A percentile compares a stretch with the other conserved stretches of the same genome.
Evolutionary conservation across 2,329 filamentous ascomycete species (phyloP).

Genomic region (Teratosphaeria viscida): DNA sequence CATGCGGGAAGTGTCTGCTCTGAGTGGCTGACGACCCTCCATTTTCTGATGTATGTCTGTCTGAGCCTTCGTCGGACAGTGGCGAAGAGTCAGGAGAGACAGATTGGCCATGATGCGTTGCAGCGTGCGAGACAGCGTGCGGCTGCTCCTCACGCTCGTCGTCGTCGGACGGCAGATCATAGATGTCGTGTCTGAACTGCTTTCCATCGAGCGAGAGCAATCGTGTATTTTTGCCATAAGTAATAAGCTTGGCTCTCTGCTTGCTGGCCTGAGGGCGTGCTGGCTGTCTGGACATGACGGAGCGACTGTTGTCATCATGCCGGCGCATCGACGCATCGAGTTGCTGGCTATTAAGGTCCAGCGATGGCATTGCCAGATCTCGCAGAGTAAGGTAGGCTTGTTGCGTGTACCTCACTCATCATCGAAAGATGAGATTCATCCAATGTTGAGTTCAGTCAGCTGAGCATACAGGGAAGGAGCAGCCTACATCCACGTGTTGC

Average conservation of each 20-base stretch:
- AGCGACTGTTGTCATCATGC: background rate
- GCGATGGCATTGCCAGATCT: background rate
- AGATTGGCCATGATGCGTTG: slow-evolving; percentile 7
- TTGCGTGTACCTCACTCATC: too few relatives aligned
- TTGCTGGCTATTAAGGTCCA: background rate
- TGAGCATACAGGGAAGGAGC: background rate
- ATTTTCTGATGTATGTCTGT: background rate
- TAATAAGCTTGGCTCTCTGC: slow-evolving; percentile 7
- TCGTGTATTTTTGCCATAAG: slow-evolving; percentile 12
- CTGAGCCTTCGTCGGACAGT: slow-evolving; percentile 16
- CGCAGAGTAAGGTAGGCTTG: background rate
- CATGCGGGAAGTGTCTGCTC: background rate
- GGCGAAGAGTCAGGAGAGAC: slow-evolving; percentile 16
- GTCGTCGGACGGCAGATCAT: slow-evolving; percentile 9
- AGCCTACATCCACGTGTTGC: background rate
- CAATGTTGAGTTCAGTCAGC: background rate
- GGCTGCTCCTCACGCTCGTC: background rate
- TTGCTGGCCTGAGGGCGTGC: background rate
- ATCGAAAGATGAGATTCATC: background rate
- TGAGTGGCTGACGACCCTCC: background rate
- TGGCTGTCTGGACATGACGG: background rate
- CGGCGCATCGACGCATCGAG: background rate
- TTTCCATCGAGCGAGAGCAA: slow-evolving; percentile 13
- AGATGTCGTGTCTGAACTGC: slow-evolving; percentile 11
- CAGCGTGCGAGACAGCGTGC: background rate